Evolutionary conservation across 192 early-diverging fungal genomes (phyloP).

Genomic region (Backusella macrospora): DNA sequence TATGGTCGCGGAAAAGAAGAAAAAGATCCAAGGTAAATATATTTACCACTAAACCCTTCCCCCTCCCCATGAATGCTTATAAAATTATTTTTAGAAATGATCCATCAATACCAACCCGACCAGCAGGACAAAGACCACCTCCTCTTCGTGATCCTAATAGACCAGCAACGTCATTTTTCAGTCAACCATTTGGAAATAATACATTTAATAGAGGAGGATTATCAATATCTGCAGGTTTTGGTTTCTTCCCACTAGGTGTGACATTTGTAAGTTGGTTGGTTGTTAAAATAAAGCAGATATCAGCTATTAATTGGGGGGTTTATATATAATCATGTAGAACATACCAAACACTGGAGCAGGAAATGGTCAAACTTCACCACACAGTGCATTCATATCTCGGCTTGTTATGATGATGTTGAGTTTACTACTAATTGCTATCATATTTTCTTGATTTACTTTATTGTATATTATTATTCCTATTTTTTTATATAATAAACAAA

Average conservation of each 20-base stretch:
- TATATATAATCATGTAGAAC: not conserved
- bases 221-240: conserved; percentile 70
- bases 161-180: conserved; percentile 47
- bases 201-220: conserved; percentile 48
- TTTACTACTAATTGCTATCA: conserved; percentile 10
- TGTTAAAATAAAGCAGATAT: not conserved
- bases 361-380: not conserved
- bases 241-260: conserved; percentile 74
- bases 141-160: conserved; percentile 61
- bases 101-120: conserved; percentile 65
- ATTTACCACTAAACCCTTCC: too few species aligned
- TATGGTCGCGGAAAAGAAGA: conserved; percentile 80
- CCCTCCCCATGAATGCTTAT: too few species aligned
- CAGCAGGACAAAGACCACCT: conserved; percentile 77
- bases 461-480: not conserved
- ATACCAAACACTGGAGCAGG: not conserved
- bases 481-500: conserved; percentile 1
- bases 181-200: conserved; percentile 23
- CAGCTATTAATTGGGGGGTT: too few species aligned
- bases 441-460: conserved; percentile 6
- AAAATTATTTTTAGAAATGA: conserved; percentile 21
- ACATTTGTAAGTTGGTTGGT: conserved; percentile 48
- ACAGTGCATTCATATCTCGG: not conserved
- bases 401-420: conserved; percentile 10
- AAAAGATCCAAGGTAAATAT: conserved; percentile 67